Conservation (phyloP, 192 early-diverging fungal genomes). For the Chytriomyces sp. region DNA sequence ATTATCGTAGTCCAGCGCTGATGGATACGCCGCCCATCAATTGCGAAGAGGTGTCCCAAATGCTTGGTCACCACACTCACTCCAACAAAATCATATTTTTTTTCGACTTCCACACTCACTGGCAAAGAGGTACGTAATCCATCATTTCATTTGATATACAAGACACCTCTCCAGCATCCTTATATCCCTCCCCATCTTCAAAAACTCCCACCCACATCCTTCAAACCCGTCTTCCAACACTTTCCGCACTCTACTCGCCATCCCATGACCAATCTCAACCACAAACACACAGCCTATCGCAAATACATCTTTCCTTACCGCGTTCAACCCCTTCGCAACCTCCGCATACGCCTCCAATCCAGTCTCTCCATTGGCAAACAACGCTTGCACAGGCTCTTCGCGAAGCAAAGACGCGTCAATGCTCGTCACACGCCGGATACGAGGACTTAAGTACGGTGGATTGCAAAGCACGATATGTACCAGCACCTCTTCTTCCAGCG, state of each 20-base stretch:
- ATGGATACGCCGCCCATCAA: no score
- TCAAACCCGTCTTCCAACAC: neutral
- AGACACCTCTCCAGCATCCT: constrained; percentile 11
- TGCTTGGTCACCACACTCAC: neutral
- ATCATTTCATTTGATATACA: neutral
- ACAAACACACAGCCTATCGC: constrained; percentile 5
- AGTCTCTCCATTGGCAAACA: constrained; percentile 4
- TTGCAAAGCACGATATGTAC: constrained; percentile 19
- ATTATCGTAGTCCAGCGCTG: no score
- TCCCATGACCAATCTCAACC: constrained; percentile 21
- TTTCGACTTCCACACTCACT: neutral
- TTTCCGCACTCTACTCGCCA: neutral
- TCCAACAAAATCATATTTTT: constrained; percentile 27
- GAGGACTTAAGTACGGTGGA: constrained; percentile 9
- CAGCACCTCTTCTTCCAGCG: neutral
- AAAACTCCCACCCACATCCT: constrained; percentile 5
- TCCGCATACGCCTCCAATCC: constrained; percentile 22
- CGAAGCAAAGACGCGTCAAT: constrained; percentile 10
- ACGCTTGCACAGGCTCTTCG: constrained; percentile 16
- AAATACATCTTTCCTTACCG: neutral
- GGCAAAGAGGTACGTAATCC: neutral
- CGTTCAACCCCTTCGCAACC: constrained; percentile 8
- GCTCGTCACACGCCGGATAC: neutral
- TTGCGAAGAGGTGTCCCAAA: no score
- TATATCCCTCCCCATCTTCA: neutral